Conservation (phyloP, 768 basidiomycete species). For the Tricholoma flavovirens region DNA sequence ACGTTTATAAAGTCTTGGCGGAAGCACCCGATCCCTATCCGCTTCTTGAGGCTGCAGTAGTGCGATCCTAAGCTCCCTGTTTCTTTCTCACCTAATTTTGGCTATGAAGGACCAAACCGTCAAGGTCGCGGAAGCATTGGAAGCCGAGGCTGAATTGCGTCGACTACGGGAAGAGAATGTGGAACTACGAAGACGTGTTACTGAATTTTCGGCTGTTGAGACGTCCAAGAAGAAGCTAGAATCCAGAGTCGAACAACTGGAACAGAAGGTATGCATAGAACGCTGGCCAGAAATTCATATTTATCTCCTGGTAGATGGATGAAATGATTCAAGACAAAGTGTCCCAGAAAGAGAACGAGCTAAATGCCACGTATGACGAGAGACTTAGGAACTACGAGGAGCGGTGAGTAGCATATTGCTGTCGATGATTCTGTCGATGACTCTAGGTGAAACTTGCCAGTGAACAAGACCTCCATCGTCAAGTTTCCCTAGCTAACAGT, state of each 20-base stretch:
- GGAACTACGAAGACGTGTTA: slow-evolving; percentile 65
- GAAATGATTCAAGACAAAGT: slow-evolving; percentile 87
- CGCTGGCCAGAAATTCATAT: background rate
- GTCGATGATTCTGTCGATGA: background rate
- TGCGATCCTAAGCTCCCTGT: slow-evolving; percentile 21
- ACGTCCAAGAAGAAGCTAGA: slow-evolving; percentile 74
- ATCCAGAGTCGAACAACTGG: slow-evolving; percentile 66
- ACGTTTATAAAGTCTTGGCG: slow-evolving; percentile 91
- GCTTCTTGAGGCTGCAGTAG: slow-evolving; percentile 89
- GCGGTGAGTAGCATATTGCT: slow-evolving; percentile 45
- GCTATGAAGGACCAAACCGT: slow-evolving; percentile 81
- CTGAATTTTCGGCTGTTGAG: slow-evolving; percentile 60
- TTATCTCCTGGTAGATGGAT: slow-evolving; percentile 70
- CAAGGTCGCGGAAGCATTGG: slow-evolving; percentile 74
- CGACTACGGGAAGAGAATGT: slow-evolving; percentile 77
- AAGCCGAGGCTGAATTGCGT: slow-evolving; percentile 69
- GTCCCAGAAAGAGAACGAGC: slow-evolving; percentile 89
- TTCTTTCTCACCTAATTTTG: background rate
- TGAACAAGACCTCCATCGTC: slow-evolving; percentile 91
- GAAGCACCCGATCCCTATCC: slow-evolving; percentile 99
- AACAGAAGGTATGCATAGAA: slow-evolving; percentile 59
- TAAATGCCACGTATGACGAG: slow-evolving; percentile 96
- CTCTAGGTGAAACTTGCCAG: slow-evolving; percentile 31
- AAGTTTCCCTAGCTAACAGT: slow-evolving; percentile 78
- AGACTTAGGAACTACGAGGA: slow-evolving; percentile 94